Base-by-base conservation (phyloP, 1,139 yeast species). In the Taphrina confusa region DNA sequence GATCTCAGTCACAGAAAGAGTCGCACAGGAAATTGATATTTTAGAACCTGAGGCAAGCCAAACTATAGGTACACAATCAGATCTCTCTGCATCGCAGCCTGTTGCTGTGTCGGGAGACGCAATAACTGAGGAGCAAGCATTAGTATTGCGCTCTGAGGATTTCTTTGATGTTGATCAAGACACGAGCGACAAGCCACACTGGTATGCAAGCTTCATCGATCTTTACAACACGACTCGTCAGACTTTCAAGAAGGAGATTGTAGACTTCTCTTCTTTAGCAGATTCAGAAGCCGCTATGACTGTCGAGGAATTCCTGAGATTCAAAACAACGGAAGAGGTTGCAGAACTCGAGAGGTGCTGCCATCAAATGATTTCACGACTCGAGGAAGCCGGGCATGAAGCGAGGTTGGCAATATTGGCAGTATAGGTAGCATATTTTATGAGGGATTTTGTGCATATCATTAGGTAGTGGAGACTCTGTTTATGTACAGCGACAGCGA, bases 261-360 rank as follows among this genome's bases (percentile, higher is more conserved):
- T 9, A 9, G 52, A 44, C 42, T 18, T 37, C n/a, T 37, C 42
- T 14, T 31, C 33, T 25, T 22, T 58, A 23, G 51, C 94, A 0
- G 83, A 79, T 34, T 80, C 79, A 16, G 91, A 86, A 67, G 76
- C 85, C 67, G 76, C 80, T 27, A 82, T 85, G 85, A 82, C 88
- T 0, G 80, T 89, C 16, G 78, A 78, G 56, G 81, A 85, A 63
- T 89, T 95, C 95, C 73, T 87, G 20, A 70, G 70, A 49, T 76
- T 78, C 65, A 78, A 81, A 67, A 70, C 74, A 2, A 69, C 67
- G 20, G 62, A 64, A 42, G 67, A 72, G 2, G 74, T 73, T 45
- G 65, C 64, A 9, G 69, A 68, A 28, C 60, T 76, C 18, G 61
- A 65, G n/a, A 68, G 66, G 23, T 69, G 69, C 33, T 75, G 76